Evolutionary conservation across 1,284 basidiomycete genomes (phyloP).

Genomic region (Pascua guehoae): DNA sequence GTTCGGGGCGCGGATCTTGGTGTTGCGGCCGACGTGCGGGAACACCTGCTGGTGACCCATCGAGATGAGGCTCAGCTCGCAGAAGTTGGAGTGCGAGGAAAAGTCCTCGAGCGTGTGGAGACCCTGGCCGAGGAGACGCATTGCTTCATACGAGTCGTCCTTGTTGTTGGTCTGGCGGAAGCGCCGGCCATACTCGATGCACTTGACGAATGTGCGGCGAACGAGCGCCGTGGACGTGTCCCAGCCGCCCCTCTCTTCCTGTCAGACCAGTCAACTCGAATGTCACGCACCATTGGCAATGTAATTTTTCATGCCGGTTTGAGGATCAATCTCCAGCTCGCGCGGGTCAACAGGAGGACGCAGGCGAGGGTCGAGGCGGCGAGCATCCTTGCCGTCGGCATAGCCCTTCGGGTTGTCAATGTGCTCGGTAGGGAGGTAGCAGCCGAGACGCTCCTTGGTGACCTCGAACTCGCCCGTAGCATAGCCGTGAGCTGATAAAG

Average conservation of each 20-base stretch:
- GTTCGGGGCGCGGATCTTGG: constrained; percentile 69
- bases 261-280: constrained; percentile 5
- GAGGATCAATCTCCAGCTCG: constrained; percentile 80
- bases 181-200: constrained; percentile 57
- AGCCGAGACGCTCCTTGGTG: constrained; percentile 77
- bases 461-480: constrained; percentile 74
- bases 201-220: constrained; percentile 68
- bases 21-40: constrained; percentile 81
- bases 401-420: constrained; percentile 82
- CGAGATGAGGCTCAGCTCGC: constrained; percentile 68
- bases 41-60: constrained; percentile 77
- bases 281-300: constrained; percentile 68
- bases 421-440: constrained; percentile 84
- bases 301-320: constrained; percentile 94
- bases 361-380: constrained; percentile 70
- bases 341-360: constrained; percentile 69
- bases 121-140: constrained; percentile 68
- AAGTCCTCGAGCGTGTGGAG: constrained; percentile 52
- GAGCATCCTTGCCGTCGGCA: constrained; percentile 77
- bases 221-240: constrained; percentile 84
- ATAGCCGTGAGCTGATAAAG: constrained; percentile 18
- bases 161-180: constrained; percentile 60
- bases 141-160: constrained; percentile 77
- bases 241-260: constrained; percentile 65
- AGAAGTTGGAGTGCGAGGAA: constrained; percentile 85